Evolutionary conservation across 2,329 filamentous ascomycete species (phyloP).

Genomic region (Sordariomycetes sp.): DNA sequence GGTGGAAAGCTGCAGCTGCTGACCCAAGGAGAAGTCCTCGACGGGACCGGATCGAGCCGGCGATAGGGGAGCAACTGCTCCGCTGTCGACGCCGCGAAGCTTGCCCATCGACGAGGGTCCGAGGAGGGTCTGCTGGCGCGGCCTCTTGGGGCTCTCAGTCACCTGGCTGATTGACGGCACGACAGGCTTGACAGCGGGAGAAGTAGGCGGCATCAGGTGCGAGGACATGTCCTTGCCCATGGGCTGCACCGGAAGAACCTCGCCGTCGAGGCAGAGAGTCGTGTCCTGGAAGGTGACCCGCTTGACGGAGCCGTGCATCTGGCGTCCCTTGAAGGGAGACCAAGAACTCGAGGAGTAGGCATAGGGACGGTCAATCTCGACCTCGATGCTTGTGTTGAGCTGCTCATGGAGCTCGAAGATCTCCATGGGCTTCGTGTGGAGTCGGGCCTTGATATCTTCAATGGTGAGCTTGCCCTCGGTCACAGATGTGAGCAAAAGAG

Average conservation of each 20-base stretch:
- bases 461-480: conserved; percentile 63
- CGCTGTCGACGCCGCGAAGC: conserved; percentile 17
- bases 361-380: conserved; percentile 67
- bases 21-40: conserved; percentile 36
- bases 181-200: conserved; percentile 48
- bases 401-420: conserved; percentile 81
- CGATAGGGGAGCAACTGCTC: conserved; percentile 9
- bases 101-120: conserved; percentile 17
- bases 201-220: conserved; percentile 46
- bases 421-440: conserved; percentile 71
- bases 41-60: conserved; percentile 14
- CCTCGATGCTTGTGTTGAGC: conserved; percentile 61
- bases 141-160: conserved; percentile 25
- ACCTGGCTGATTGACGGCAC: conserved; percentile 24
- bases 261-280: conserved; percentile 67
- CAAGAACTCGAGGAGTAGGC: conserved; percentile 52
- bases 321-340: conserved; percentile 65
- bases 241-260: conserved; percentile 40
- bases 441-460: conserved; percentile 60
- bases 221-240: conserved; percentile 70
- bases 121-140: conserved; percentile 19
- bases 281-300: conserved; percentile 67
- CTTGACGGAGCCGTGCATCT: conserved; percentile 61
- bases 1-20: conserved; percentile 39
- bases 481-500: conserved; percentile 67